phyloP scores from a whole-genome alignment of 495 filamentous ascomycete genomes.

The Daldinia loculata region DNA sequence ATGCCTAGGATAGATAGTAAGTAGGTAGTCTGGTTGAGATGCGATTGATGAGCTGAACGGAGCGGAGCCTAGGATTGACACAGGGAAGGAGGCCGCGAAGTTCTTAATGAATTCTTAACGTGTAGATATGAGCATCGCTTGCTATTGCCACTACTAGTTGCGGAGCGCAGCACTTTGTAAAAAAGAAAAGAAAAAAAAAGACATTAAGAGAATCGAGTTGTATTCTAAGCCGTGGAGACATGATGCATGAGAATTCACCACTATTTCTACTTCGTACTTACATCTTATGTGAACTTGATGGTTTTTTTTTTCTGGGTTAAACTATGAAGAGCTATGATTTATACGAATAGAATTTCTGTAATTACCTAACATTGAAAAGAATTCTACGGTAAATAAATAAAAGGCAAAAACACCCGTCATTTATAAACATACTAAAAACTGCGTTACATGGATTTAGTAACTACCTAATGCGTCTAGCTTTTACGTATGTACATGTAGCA shows the following conservation, averaged over 20 bases:
- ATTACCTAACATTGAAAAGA: neutral
- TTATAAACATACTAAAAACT: neutral
- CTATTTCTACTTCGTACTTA: neutral
- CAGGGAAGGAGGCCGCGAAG: neutral
- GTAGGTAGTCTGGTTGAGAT: neutral
- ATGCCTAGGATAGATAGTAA: slow-evolving; percentile 12
- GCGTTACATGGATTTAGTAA: neutral
- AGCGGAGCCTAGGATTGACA: neutral
- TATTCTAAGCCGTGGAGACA: neutral
- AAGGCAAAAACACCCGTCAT: neutral
- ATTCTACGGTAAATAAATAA: neutral
- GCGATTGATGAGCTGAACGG: slow-evolving; percentile 5
- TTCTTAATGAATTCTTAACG: slow-evolving; percentile 8
- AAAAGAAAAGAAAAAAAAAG: neutral
- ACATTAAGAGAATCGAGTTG: slow-evolving; percentile 13
- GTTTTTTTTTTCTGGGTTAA: neutral
- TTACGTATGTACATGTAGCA: no score
- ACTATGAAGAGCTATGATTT: neutral
- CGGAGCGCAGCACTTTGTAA: slow-evolving; percentile 21
- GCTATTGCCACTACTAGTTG: slow-evolving; percentile 9
- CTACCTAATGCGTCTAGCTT: no score
- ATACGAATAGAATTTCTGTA: neutral
- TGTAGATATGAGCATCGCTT: slow-evolving; percentile 27
- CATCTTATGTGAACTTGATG: neutral
- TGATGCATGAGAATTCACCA: neutral